Percentiles rank a stretch among this genome's conserved stretches.
phyloP scores from a whole-genome alignment of 1,284 basidiomycete genomes.

The Melanopsichium pennsylvanicum region DNA sequence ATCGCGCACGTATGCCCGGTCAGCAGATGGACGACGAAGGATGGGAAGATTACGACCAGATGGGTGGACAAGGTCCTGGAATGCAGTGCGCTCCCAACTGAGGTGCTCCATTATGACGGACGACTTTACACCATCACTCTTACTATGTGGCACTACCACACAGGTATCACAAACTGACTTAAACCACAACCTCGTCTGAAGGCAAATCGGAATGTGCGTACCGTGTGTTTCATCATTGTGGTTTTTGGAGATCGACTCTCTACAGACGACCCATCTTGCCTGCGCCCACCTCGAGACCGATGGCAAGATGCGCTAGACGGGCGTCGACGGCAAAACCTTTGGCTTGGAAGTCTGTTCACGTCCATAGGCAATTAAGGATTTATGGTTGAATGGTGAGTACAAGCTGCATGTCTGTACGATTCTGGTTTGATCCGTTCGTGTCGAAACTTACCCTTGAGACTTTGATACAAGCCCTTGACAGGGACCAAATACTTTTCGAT shows the following conservation, averaged over 20 bases:
- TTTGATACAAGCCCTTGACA: slow-evolving; percentile 44
- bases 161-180: background rate
- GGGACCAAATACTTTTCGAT: slow-evolving; percentile 63
- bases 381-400: too few relatives aligned
- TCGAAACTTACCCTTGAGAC: slow-evolving; percentile 46
- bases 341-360: slow-evolving; percentile 53
- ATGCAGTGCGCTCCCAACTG: slow-evolving; percentile 57
- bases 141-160: slow-evolving; percentile 17
- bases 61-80: slow-evolving; percentile 45
- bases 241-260: background rate
- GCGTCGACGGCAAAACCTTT: slow-evolving; percentile 60
- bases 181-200: background rate
- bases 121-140: slow-evolving; percentile 11
- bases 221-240: too few relatives aligned
- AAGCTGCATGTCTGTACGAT: too few relatives aligned
- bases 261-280: slow-evolving; percentile 40
- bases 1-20: slow-evolving; percentile 34
- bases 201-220: background rate
- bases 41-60: slow-evolving; percentile 42
- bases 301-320: slow-evolving; percentile 59
- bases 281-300: slow-evolving; percentile 52
- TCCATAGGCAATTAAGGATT: too few relatives aligned
- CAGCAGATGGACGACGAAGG: slow-evolving; percentile 43
- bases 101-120: background rate
- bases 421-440: too few relatives aligned